Conservation (phyloP, 2,329 filamentous ascomycete species). For the Aplosporella prunicola region DNA sequence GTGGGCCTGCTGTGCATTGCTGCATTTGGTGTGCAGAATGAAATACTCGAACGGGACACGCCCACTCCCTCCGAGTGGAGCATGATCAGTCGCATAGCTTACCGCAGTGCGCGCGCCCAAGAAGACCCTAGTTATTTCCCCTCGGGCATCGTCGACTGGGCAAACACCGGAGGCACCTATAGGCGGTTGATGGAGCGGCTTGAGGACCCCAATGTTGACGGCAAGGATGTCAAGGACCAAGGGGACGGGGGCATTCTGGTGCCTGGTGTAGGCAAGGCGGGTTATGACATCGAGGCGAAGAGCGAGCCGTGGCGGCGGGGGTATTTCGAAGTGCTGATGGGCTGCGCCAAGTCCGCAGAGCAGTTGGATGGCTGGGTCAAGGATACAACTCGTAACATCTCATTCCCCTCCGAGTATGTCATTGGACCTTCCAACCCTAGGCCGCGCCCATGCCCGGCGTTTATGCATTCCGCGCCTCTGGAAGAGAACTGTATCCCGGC, state of each 20-base stretch:
- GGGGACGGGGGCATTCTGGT: slow-evolving; percentile 39
- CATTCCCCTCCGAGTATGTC: slow-evolving; percentile 65
- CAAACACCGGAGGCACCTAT: slow-evolving; percentile 52
- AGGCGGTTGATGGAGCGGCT: slow-evolving; percentile 53
- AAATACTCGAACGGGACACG: slow-evolving; percentile 63
- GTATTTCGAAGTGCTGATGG: slow-evolving; percentile 76
- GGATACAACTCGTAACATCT: slow-evolving; percentile 55
- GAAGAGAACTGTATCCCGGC: slow-evolving; percentile 68
- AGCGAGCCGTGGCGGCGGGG: slow-evolving; percentile 77
- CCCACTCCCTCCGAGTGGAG: slow-evolving; percentile 80
- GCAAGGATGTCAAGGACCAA: slow-evolving; percentile 52
- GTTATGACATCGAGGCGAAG: slow-evolving; percentile 63
- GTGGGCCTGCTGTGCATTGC: slow-evolving; percentile 51
- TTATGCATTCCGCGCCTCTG: slow-evolving; percentile 51
- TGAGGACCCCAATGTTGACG: slow-evolving; percentile 61
- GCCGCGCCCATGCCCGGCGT: slow-evolving; percentile 61
- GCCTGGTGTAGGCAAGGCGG: slow-evolving; percentile 33
- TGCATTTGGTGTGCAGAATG: slow-evolving; percentile 59
- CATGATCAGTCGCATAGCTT: slow-evolving; percentile 57
- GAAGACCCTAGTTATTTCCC: slow-evolving; percentile 48
- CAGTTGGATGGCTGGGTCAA: slow-evolving; percentile 70
- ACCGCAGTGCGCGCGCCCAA: slow-evolving; percentile 55
- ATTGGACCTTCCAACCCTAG: slow-evolving; percentile 75
- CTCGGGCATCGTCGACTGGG: slow-evolving; percentile 56
- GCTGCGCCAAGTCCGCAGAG: slow-evolving; percentile 66